Base-by-base conservation (phyloP, 495 filamentous ascomycete genomes). In the Penicillium cinerascens region DNA sequence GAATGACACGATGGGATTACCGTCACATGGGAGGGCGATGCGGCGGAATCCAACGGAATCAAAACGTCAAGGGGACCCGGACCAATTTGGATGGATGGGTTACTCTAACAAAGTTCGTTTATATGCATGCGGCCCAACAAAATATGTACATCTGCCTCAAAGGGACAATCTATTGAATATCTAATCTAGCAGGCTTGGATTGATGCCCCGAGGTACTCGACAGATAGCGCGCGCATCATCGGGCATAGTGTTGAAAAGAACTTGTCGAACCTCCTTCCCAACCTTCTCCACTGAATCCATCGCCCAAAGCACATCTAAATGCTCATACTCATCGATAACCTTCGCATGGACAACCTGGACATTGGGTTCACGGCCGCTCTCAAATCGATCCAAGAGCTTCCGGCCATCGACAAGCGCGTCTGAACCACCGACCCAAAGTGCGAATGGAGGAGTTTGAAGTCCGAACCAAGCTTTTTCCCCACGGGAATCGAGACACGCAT, bases 241-340 rank as follows among this genome's bases (percentile, higher is more conserved):
- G 13, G 79, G 70, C 49, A 78, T 77, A 1, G 81, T 87, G 65
- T 81, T 84, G 92, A 92, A 96, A 37, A 98, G 62, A 23, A 95
- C 85, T 62, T 93, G 85, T 26, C 81, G 76, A 0, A 98, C 75
- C 71, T 96, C 93, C 51, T 73, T 79, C 4, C 89, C 92, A 6
- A 97, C 87, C 67, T 92, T 80, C 44, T 95, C 88, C 18, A 90
- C 81, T 0, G 82, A 79, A 66, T 97, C 91, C 74, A 98, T 90
- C 0, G 92, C 92, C 92, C 92, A 98, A 22, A 98, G 79, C 4
- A 97, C 91, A 72, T 98, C 92, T 22, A 98, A 76, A 66, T 98
- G 92, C 70, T 96, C 92, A 67, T 97, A 96, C 46, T 87, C 92
- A 2, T 91, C 83, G 23, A 98, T 88, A 20, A 95, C 71, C 66